Conservation (phyloP, 2,329 filamentous ascomycete species). For the Orbilia javanica region DNA sequence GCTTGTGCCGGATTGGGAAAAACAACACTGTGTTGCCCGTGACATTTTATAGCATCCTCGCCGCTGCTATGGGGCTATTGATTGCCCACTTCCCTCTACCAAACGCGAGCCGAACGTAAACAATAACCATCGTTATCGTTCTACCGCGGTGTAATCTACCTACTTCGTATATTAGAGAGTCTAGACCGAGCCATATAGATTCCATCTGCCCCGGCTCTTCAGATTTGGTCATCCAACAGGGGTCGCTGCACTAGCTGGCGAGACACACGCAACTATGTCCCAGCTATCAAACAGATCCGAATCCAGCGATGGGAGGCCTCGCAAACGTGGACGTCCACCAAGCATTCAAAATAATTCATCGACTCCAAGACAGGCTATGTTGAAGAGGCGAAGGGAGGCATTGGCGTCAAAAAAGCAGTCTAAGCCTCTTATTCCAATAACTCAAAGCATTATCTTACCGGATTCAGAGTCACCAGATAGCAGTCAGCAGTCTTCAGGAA, state of each 20-base stretch:
- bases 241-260: neutral
- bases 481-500: slow-evolving; percentile 14
- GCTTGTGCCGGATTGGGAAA: neutral
- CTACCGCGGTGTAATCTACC: neutral
- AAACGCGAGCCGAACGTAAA: neutral
- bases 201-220: too few relatives aligned
- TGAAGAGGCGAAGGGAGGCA: slow-evolving; percentile 17
- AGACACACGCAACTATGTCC: slow-evolving; percentile 1
- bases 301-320: slow-evolving; percentile 10
- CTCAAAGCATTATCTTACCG: slow-evolving; percentile 1
- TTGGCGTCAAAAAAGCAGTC: neutral
- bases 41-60: neutral
- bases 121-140: neutral
- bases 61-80: neutral
- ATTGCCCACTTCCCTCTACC: neutral
- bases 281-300: slow-evolving; percentile 10
- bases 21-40: slow-evolving; percentile 2
- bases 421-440: slow-evolving; percentile 30
- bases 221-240: neutral
- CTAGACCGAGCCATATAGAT: neutral
- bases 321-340: slow-evolving; percentile 33
- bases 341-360: neutral
- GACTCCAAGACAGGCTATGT: neutral
- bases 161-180: too few relatives aligned
- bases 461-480: neutral